Base-by-base conservation (phyloP, 1,284 basidiomycete species). In the Austroboletus novae-zelandiae region DNA sequence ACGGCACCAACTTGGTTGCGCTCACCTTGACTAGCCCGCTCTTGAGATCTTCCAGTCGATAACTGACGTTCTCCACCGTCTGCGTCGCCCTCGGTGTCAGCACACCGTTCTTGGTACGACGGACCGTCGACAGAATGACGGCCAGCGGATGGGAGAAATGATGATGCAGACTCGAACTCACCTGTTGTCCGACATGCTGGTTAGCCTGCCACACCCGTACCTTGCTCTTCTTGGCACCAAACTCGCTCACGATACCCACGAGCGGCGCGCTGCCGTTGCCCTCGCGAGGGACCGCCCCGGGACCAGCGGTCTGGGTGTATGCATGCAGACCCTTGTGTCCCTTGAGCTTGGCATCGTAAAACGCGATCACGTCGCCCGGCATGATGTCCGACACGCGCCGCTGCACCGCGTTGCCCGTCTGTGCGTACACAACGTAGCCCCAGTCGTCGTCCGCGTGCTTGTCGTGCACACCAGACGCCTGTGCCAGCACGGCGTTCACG, bases 31-130 rank as follows among this genome's bases (percentile, higher is more conserved):
- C 78, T 41, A 75, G 72, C 11, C 93, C 93, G 59, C 81, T 86
- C 75, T 94, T 95, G 59, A 96, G 67, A 74, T 96, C 94, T 46
- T 96, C 93, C 61, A 94, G 70, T 47, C 89, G 79, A 71, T 95
- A 93, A 58, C 87, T 93, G 25, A 82, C 85, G 47, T 79, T 80
- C 62, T 94, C 93, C 27, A 92, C 84, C 50, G 80, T 84, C 80
- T 86, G 55, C 50, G 54, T 56, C 56, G 57, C 61, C 52, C 56
- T 53, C 47, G 55, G 53, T 50, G 47, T 44, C 31, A 58, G 46
- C 65, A 39, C 61, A 63, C 62, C 58, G 59, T 58, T 62, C 65
- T 62, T 57, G 54, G 48, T 5, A 54, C 63, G 65, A 53, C 31
- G 31, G 31, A 14, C 31, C 31, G 31, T 32, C 31, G 56, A 55